Percentiles rank a stretch among this genome's conserved stretches.
Conservation (phyloP, 805 yeast genomes). For the Starmera caribaea region DNA sequence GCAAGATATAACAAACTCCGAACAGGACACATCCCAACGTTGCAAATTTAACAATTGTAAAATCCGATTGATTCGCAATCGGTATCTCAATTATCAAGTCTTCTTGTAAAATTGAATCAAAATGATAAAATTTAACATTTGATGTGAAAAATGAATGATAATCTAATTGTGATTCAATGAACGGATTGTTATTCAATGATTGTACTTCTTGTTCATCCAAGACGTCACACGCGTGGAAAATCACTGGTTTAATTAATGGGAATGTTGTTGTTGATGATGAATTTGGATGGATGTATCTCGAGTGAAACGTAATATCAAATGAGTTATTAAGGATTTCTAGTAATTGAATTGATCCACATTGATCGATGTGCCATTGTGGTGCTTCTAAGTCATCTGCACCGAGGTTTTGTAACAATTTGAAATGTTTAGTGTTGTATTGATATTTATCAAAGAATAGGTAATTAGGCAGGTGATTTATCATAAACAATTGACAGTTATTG, state of each 20-base stretch:
- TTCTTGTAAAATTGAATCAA: constrained; percentile 7
- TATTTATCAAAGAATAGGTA: constrained; percentile 44
- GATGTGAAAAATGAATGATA: constrained; percentile 37
- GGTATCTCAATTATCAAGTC: constrained; percentile 28
- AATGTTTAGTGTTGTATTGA: constrained; percentile 30
- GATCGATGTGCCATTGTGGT: constrained; percentile 36
- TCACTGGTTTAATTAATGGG: constrained; percentile 25
- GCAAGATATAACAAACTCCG: constrained; percentile 25
- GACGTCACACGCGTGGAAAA: constrained; percentile 44
- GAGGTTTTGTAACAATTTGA: constrained; percentile 30
- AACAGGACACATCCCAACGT: constrained; percentile 26
- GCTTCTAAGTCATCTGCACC: constrained; percentile 51
- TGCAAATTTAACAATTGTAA: constrained; percentile 20
- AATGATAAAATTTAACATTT: constrained; percentile 32
- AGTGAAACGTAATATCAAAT: constrained; percentile 36
- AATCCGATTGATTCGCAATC: constrained; percentile 24
- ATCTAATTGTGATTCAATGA: constrained; percentile 31
- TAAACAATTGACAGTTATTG: constrained; percentile 31
- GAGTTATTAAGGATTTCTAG: constrained; percentile 21
- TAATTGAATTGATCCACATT: constrained; percentile 39
- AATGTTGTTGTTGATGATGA: constrained; percentile 10
- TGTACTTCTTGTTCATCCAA: constrained; percentile 14
- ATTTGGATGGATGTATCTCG: constrained; percentile 36
- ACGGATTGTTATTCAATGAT: constrained; percentile 23
- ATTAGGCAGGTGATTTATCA: constrained; percentile 33